These are phyloP conservation scores for Agaricus subrufescens DNA, from an alignment of 768 basidiomycete species.

Conservation along the genomic window DNA sequence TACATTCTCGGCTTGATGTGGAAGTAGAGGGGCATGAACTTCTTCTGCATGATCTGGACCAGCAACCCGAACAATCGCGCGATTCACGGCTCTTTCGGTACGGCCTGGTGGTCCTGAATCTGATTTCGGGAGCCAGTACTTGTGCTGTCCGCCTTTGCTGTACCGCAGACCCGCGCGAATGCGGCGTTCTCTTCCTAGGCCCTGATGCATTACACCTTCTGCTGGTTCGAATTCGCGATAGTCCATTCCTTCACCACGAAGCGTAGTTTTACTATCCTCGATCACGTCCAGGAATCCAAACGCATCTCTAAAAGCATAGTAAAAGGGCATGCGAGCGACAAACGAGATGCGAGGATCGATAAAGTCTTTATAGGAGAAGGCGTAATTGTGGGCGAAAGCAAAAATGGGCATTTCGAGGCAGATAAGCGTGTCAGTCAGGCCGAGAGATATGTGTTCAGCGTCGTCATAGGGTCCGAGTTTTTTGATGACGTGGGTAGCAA, in stretches of 20 bases:
- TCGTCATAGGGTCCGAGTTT: conserved; percentile 86
- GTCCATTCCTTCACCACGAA: conserved; percentile 87
- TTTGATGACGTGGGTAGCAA: conserved; percentile 71
- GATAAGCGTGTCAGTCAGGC: conserved; percentile 86
- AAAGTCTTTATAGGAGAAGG: conserved; percentile 89
- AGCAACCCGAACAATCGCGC: conserved; percentile 33
- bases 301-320: conserved; percentile 83
- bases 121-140: conserved; percentile 93
- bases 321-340: conserved; percentile 87
- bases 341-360: conserved; percentile 53
- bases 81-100: conserved; percentile 37
- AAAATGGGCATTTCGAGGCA: conserved; percentile 98
- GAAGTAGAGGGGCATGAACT: conserved; percentile 72
- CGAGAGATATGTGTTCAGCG: conserved; percentile 83
- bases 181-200: conserved; percentile 76
- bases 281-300: conserved; percentile 85
- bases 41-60: conserved; percentile 45
- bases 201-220: conserved; percentile 90
- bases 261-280: conserved; percentile 77
- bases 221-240: conserved; percentile 97
- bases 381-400: conserved; percentile 91
- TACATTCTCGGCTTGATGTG: conserved; percentile 54
- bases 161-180: conserved; percentile 93
- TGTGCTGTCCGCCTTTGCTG: conserved; percentile 80
- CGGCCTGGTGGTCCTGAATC: conserved; percentile 34